Evolutionary conservation across 495 filamentous ascomycete genomes (phyloP), one percentile per base, ranked within the genome.

Genomic region (Monascus purpureus): DNA sequence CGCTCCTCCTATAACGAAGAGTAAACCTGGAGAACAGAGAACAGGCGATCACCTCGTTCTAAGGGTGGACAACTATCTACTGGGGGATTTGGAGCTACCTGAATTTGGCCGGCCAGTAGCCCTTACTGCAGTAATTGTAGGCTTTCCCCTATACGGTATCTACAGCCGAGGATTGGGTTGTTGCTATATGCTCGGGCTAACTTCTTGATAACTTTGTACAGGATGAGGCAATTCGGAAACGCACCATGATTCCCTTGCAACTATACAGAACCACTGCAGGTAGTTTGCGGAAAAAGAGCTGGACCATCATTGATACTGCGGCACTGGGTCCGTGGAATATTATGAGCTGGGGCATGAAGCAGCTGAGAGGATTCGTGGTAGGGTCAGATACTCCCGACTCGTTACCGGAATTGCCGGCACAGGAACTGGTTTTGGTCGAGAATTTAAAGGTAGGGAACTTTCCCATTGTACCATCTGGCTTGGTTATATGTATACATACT

Each of bases 81-180:
- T 80, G 9, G 65, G 69, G 18, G 75, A 73, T 12, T 57, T 97
- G 39, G 79, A 87, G 43, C 75, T 66, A 11, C 68, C 72, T 28
- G 76, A 92, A 49, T 92, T 71, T 60, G 92, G 90, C 13, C 66
- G 75, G 14, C 90, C 90, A 13, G 63, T 88, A n/a, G 83, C 79
- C 6, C 57, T 97, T 2, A 79, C 76, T 2, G 68, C 76, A 14
- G 90, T 88, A 25, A 60, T 96, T 46, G 72, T 75, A 59, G 19
- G 65, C 52, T 29, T 12, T 40, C 9, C 5, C 14, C 11, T 1
- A 14, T 19, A 13, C n/a, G n/a, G n/a, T n/a, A n/a, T n/a, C n/a
- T n/a, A n/a, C n/a, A n/a, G n/a, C n/a, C n/a, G n/a, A n/a, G n/a
- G n/a, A n/a, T 29, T 13, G 9, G 26, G 14, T 12, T 15, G 25